These are phyloP conservation scores for Chrysoporthe deuterocubensis DNA, from an alignment of 2,329 filamentous ascomycete genomes.

Conservation along the genomic window DNA sequence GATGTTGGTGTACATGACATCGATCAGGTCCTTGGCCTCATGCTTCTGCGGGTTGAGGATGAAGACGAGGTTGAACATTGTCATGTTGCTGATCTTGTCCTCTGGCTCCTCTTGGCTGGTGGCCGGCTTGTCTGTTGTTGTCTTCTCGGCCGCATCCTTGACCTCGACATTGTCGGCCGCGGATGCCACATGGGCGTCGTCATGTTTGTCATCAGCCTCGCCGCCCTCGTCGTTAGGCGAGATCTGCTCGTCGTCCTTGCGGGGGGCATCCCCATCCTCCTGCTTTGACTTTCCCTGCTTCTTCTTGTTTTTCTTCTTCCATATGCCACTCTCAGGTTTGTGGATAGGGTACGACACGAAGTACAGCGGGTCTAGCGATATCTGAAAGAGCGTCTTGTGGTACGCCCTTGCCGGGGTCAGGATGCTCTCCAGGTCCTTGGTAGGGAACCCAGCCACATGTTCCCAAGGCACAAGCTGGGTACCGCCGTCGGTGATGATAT, in stretches of 20 bases:
- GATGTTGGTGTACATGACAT: constrained; percentile 82
- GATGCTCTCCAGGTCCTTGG: constrained; percentile 79
- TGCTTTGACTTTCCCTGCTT: constrained; percentile 39
- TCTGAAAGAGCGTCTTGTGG: constrained; percentile 81
- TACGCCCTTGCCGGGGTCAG: constrained; percentile 76
- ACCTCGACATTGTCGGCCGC: constrained; percentile 39
- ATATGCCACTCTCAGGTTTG: constrained; percentile 76
- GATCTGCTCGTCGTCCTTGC: constrained; percentile 37
- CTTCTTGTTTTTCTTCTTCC: constrained; percentile 68
- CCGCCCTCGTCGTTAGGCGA: constrained; percentile 34
- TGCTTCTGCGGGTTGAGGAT: constrained; percentile 80
- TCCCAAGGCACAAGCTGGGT: constrained; percentile 70
- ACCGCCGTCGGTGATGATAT: constrained; percentile 58
- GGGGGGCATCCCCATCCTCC: constrained; percentile 32
- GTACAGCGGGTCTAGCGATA: constrained; percentile 77
- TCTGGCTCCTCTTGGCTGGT: constrained; percentile 52
- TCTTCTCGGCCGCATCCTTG: constrained; percentile 36
- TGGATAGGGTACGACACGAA: constrained; percentile 86
- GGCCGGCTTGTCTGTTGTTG: constrained; percentile 42
- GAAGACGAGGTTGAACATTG: constrained; percentile 98
- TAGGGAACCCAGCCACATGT: constrained; percentile 72
- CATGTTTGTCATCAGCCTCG: constrained; percentile 27
- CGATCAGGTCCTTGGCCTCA: constrained; percentile 75
- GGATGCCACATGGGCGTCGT: constrained; percentile 24
- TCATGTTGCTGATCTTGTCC: constrained; percentile 74